Evolutionary conservation across 2,329 filamentous ascomycete species (phyloP).

Genomic region (Microdochium paspali): DNA sequence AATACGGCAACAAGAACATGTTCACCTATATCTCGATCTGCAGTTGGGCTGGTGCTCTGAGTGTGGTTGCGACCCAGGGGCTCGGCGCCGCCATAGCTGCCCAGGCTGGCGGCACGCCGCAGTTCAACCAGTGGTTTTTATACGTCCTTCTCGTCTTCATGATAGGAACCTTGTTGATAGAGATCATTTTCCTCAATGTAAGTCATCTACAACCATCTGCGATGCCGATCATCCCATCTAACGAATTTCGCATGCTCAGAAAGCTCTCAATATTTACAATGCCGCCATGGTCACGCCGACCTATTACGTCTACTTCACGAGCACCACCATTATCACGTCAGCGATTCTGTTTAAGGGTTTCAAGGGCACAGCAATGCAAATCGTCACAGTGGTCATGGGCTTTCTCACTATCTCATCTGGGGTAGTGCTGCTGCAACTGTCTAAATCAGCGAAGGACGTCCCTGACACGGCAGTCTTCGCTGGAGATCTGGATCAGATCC

Average conservation of each 20-base stretch:
- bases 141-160: conserved; percentile 91
- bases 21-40: conserved; percentile 95
- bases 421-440: conserved; percentile 88
- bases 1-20: conserved; percentile 95
- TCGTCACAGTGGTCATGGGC: conserved; percentile 83
- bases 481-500: conserved; percentile 88
- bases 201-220: conserved; percentile 27
- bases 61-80: conserved; percentile 90
- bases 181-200: conserved; percentile 94
- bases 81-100: conserved; percentile 85
- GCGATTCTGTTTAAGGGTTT: conserved; percentile 89
- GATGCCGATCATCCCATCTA: conserved; percentile 15
- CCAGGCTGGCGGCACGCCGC: conserved; percentile 68
- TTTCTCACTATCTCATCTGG: conserved; percentile 92
- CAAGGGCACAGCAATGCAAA: conserved; percentile 72
- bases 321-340: conserved; percentile 87
- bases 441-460: conserved; percentile 95
- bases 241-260: conserved; percentile 45
- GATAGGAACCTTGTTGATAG: conserved; percentile 75
- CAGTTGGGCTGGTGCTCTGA: conserved; percentile 87
- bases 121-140: conserved; percentile 97
- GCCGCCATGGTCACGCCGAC: conserved; percentile 94
- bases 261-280: conserved; percentile 97
- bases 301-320: conserved; percentile 98
- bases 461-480: conserved; percentile 87